Evolutionary conservation across 352 stramenopile species (phyloP).

Genomic region (Phytophthora pluvialis): DNA sequence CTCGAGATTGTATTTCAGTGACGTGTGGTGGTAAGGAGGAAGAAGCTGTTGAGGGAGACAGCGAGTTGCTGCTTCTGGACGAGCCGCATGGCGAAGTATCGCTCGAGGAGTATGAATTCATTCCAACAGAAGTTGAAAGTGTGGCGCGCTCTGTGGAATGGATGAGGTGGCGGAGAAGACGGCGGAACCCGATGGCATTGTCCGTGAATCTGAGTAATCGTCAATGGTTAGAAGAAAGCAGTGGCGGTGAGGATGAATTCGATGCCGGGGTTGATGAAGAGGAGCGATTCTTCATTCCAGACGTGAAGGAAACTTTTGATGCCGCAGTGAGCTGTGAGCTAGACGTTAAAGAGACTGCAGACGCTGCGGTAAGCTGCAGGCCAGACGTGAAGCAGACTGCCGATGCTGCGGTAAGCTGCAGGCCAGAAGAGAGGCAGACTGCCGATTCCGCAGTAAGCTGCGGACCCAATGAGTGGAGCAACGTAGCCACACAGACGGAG

Average conservation of each 20-base stretch:
- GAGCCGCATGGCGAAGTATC: background rate
- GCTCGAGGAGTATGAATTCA: background rate
- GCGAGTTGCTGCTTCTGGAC: constrained; percentile 25
- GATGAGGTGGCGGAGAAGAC: constrained; percentile 6
- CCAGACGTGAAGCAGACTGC: constrained; percentile 6
- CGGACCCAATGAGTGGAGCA: constrained; percentile 4
- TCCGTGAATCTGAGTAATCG: constrained; percentile 33
- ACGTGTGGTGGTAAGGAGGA: constrained; percentile 9
- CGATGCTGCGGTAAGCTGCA: constrained; percentile 14
- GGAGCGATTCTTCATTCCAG: background rate
- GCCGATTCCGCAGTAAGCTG: constrained; percentile 18
- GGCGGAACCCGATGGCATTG: constrained; percentile 36
- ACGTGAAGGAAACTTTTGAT: constrained; percentile 7
- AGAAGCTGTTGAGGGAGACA: background rate
- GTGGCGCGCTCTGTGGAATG: constrained; percentile 33
- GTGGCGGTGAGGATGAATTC: constrained; percentile 1
- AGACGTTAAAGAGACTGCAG: constrained; percentile 5
- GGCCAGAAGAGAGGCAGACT: constrained; percentile 8
- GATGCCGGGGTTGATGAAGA: background rate
- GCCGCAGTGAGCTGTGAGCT: constrained; percentile 8
- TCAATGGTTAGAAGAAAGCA: constrained; percentile 7
- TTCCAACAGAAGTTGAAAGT: constrained; percentile 2
- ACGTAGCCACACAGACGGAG: constrained; percentile 27
- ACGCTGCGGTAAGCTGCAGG: constrained; percentile 17
- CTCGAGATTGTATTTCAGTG: constrained; percentile 39